These are phyloP conservation scores for Allium cepa DNA, from an alignment of 106 monocot genomes.

Conservation along the genomic window DNA sequence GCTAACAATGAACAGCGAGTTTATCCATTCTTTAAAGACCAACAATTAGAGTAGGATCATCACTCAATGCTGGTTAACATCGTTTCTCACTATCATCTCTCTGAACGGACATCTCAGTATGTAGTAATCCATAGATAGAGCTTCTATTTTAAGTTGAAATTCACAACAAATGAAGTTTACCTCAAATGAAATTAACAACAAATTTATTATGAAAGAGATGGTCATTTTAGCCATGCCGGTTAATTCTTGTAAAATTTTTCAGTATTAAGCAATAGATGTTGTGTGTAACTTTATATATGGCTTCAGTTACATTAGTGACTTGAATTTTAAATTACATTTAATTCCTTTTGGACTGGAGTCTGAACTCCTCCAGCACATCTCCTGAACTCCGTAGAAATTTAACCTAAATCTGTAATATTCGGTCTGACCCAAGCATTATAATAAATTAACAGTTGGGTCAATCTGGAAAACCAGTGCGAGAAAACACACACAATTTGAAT, in stretches of 20 bases:
- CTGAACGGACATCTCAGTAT: constrained; percentile 43
- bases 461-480: too few species aligned
- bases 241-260: background rate
- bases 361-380: too few species aligned
- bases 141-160: constrained; percentile 8
- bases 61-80: constrained; percentile 43
- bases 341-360: background rate
- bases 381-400: too few species aligned
- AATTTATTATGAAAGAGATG: constrained; percentile 6
- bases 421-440: too few species aligned
- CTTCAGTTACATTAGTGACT: background rate
- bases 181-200: constrained; percentile 15
- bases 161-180: constrained; percentile 12
- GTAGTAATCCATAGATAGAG: constrained; percentile 52
- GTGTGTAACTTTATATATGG: background rate
- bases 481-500: too few species aligned
- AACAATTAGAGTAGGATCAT: constrained; percentile 61
- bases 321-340: background rate
- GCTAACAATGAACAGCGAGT: too few species aligned
- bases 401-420: too few species aligned
- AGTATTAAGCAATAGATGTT: background rate
- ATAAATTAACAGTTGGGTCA: too few species aligned
- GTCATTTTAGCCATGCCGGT: constrained; percentile 1
- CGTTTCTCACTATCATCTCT: constrained; percentile 37
- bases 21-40: constrained; percentile 62